Base-by-base conservation (phyloP, 2,329 filamentous ascomycete species). In the Arachnomyces sp. region DNA sequence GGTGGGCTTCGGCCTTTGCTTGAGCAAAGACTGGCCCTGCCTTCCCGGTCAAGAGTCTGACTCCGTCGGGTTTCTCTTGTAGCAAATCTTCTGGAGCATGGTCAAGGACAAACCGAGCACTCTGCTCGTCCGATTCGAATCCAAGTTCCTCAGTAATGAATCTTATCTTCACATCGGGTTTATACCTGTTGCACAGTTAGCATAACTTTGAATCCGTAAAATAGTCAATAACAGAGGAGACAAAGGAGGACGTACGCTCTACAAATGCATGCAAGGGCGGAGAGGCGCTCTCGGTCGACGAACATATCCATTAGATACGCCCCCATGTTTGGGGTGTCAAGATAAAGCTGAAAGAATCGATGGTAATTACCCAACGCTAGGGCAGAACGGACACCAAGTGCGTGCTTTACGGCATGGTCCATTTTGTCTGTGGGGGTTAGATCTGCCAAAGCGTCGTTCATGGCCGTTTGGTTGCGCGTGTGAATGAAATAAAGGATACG, bases 261-360 rank as follows among this genome's bases (percentile, higher is more conserved):
- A 77, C 88, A 94, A 53, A 98, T 92, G 61, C 82, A 86, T 62
- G 87, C 82, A 59, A 98, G 70, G 50, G 92, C 92, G 58, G 83
- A 81, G 50, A 98, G 77, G 55, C 92, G 85, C 71, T 98, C 90
- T 59, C 92, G 82, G 56, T 81, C 81, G 61, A 96, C 84, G 71
- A 98, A 96, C 86, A 94, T 95, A 70, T 98, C 92, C 85, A 98
- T 94, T 38, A 98, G 77, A 66, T 96, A 96, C 53, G 84, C 88
- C 46, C 92, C 90, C 89, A 98, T 94, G 57, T 94, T 93, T 37
- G 88, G 89, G 16, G 89, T 89, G 60, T 90, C 82, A 51, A 93
- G 79, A 64, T 95, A 98, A 33, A 98, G 77, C 68, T 86, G 84
- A 76, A 98, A 96, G 66, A 98, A 96, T 62, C 79, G 90, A 69